phyloP scores from a whole-genome alignment of 257 asterid genomes.

The Jacaranda mimosifolia region DNA sequence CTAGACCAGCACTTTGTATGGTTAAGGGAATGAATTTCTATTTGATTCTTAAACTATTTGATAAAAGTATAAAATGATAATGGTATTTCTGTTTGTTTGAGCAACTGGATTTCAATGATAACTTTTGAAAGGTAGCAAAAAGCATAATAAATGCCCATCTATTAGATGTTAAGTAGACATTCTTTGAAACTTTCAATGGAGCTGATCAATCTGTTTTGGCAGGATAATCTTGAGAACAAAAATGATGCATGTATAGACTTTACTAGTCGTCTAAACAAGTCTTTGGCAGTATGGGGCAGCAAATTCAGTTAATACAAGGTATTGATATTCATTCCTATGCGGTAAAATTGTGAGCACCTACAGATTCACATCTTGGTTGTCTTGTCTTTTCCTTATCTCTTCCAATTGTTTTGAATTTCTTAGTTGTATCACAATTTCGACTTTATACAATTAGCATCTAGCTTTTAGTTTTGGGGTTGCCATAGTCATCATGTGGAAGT shows the following conservation, averaged over 20 bases:
- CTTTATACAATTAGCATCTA: constrained; percentile 13
- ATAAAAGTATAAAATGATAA: constrained; percentile 3
- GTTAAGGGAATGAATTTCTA: background rate
- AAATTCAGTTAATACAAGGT: constrained; percentile 86
- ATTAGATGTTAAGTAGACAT: constrained; percentile 28
- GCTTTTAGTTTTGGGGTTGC: constrained; percentile 3
- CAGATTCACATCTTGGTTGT: constrained; percentile 15
- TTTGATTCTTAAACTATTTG: constrained; percentile 15
- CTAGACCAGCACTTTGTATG: constrained; percentile 8
- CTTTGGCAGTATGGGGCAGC: constrained; percentile 78
- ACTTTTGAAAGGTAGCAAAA: constrained; percentile 12
- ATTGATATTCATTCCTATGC: constrained; percentile 32
- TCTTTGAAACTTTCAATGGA: background rate
- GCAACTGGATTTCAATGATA: constrained; percentile 25
- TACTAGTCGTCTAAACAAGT: constrained; percentile 72
- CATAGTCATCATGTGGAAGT: too few relatives aligned
- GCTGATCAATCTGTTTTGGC: constrained; percentile 44
- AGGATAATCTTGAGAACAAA: constrained; percentile 78
- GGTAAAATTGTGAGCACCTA: constrained; percentile 18
- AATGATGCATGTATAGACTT: constrained; percentile 70
- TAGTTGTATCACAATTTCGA: background rate
- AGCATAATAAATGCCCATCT: constrained; percentile 13
- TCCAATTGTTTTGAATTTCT: background rate
- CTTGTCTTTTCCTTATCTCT: constrained; percentile 2
- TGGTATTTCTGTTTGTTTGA: constrained; percentile 19